These are phyloP conservation scores for Nematodospora anomalae DNA, from an alignment of 1,139 yeast genomes.

Conservation along the genomic window DNA sequence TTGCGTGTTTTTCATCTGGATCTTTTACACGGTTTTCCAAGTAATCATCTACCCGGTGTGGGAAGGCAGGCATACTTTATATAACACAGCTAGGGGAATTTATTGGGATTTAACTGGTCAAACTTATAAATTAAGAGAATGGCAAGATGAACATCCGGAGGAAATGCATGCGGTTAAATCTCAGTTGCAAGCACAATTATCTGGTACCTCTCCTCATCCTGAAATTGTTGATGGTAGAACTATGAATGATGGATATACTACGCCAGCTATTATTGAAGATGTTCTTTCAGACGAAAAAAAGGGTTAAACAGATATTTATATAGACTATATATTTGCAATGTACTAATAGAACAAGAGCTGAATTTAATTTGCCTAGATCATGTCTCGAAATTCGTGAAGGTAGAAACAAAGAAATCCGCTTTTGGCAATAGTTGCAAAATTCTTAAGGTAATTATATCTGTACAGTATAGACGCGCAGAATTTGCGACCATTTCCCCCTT, in stretches of 20 bases:
- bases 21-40: slow-evolving; percentile 54
- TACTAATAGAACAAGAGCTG: too few species aligned
- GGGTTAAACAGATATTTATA: slow-evolving; percentile 10
- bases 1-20: slow-evolving; percentile 71
- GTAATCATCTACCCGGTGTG: slow-evolving; percentile 63
- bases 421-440: too few species aligned
- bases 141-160: slow-evolving; percentile 74
- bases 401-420: too few species aligned
- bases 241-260: slow-evolving; percentile 21
- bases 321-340: neutral
- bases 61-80: slow-evolving; percentile 68
- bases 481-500: too few species aligned
- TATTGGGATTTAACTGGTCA: slow-evolving; percentile 86
- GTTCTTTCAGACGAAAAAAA: slow-evolving; percentile 25
- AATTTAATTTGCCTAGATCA: too few species aligned
- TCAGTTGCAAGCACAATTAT: slow-evolving; percentile 48
- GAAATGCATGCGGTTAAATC: slow-evolving; percentile 65
- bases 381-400: too few species aligned
- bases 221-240: slow-evolving; percentile 32
- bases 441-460: too few species aligned
- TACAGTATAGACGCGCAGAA: too few species aligned
- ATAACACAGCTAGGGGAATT: slow-evolving; percentile 65
- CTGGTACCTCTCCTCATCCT: slow-evolving; percentile 20
- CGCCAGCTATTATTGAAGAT: slow-evolving; percentile 29
- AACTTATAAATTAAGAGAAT: slow-evolving; percentile 62